A percentile compares a stretch with the other conserved stretches of the same genome.
Evolutionary conservation across 1,284 basidiomycete genomes (phyloP).

Genomic region (Lignosus rhinocerotis): DNA sequence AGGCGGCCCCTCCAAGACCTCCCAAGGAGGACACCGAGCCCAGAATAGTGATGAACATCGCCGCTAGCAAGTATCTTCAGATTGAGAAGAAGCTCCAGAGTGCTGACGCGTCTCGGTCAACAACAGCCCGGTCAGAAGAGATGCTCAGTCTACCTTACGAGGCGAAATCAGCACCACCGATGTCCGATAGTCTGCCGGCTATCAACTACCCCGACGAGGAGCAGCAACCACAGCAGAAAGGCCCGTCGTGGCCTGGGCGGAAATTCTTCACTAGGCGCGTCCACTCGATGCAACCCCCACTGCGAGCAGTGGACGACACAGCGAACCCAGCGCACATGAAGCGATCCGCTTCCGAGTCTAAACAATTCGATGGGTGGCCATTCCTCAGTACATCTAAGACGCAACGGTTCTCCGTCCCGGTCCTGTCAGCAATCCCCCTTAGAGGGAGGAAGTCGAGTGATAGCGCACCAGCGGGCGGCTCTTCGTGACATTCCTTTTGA

Average conservation of each 20-base stretch:
- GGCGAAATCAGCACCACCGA: slow-evolving; percentile 7
- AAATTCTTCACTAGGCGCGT: slow-evolving; percentile 25
- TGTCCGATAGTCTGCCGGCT: slow-evolving; percentile 15
- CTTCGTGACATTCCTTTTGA: background rate
- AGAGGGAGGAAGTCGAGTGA: slow-evolving; percentile 18
- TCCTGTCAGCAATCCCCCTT: slow-evolving; percentile 14
- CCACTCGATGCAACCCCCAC: slow-evolving; percentile 28
- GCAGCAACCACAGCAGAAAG: slow-evolving; percentile 16
- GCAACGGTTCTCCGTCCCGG: slow-evolving; percentile 22
- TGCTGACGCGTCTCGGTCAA: background rate
- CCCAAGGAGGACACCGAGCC: slow-evolving; percentile 4
- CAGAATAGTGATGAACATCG: background rate
- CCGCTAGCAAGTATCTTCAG: slow-evolving; percentile 4
- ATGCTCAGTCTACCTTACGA: background rate
- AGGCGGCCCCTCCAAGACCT: slow-evolving; percentile 18
- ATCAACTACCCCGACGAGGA: slow-evolving; percentile 27
- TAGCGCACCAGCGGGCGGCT: slow-evolving; percentile 13
- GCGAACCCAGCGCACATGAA: slow-evolving; percentile 14
- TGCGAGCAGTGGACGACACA: slow-evolving; percentile 19
- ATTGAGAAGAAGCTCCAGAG: no score
- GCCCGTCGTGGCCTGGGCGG: slow-evolving; percentile 15
- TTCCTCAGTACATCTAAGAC: slow-evolving; percentile 17
- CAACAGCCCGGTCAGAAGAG: slow-evolving; percentile 11
- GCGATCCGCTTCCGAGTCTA: slow-evolving; percentile 23
- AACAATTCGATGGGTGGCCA: slow-evolving; percentile 31